Conservation (phyloP, 1,284 basidiomycete species). For the Cystobasidiaceae sp. region DNA sequence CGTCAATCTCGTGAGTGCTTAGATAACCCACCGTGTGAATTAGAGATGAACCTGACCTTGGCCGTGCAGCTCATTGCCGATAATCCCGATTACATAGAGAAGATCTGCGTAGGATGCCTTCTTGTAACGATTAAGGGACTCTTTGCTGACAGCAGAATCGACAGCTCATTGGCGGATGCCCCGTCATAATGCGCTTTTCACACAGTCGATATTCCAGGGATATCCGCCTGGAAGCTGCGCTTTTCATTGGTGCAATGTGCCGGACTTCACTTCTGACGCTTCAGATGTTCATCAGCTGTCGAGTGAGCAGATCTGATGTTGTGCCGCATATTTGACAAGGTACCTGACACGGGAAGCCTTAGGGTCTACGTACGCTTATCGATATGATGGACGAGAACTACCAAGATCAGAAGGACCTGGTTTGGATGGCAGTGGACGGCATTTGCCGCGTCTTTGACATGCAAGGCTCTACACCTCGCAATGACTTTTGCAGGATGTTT, state of each 20-base stretch:
- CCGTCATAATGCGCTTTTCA: conserved; percentile 63
- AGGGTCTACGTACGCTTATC: conserved; percentile 55
- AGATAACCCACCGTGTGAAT: not conserved
- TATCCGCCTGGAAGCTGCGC: conserved; percentile 85
- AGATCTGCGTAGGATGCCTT: conserved; percentile 70
- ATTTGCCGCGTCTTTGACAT: conserved; percentile 93
- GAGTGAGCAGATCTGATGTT: conserved; percentile 51
- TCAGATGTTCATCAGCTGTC: conserved; percentile 89
- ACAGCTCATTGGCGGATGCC: conserved; percentile 45
- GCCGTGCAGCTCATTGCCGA: conserved; percentile 67
- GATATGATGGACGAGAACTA: conserved; percentile 96
- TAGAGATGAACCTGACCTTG: conserved; percentile 1
- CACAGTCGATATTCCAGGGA: conserved; percentile 90
- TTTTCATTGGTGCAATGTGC: conserved; percentile 86
- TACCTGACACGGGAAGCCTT: not conserved
- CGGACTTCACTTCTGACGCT: conserved; percentile 87
- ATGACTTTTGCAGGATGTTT: conserved; percentile 98
- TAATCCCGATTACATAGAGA: conserved; percentile 82
- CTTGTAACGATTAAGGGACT: not conserved
- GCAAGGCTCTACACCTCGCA: conserved; percentile 84
- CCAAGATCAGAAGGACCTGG: conserved; percentile 75
- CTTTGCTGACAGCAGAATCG: conserved; percentile 1
- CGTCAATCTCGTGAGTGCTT: conserved; percentile 68
- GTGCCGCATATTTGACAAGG: not conserved
- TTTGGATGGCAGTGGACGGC: conserved; percentile 87